These are phyloP conservation scores for Hortiboletus rubellus DNA, from an alignment of 1,284 basidiomycete genomes.

Conservation along the genomic window DNA sequence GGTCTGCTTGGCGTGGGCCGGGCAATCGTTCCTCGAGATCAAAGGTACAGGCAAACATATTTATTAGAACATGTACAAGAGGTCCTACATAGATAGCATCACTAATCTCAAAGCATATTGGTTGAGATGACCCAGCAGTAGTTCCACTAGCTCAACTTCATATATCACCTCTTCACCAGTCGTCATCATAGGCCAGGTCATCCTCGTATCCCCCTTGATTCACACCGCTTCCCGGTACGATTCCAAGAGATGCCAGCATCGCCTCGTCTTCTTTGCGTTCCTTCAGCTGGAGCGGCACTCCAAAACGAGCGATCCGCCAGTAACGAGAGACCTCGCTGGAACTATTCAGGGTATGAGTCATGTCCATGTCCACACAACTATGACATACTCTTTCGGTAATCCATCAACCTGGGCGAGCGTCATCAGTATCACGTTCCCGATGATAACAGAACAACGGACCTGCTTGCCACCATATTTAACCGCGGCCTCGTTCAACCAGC, in stretches of 20 bases:
- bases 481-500: constrained; percentile 16
- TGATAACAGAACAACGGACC: background rate
- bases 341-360: background rate
- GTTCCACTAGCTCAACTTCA: too few species aligned
- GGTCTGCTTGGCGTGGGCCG: too few species aligned
- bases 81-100: too few species aligned
- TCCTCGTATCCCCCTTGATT: background rate
- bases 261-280: background rate
- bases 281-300: background rate
- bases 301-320: background rate
- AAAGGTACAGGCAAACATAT: too few species aligned
- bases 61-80: too few species aligned
- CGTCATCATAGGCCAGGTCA: background rate
- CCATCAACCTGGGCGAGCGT: background rate
- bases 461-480: constrained; percentile 18
- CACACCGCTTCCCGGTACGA: background rate
- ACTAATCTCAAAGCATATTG: too few species aligned
- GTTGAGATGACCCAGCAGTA: too few species aligned
- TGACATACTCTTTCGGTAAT: constrained; percentile 7
- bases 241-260: background rate
- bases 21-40: too few species aligned
- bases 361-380: background rate
- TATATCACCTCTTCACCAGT: background rate
- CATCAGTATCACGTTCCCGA: background rate
- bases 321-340: background rate